phyloP scores from a whole-genome alignment of 352 stramenopile species.

The Phytophthora meadii region DNA sequence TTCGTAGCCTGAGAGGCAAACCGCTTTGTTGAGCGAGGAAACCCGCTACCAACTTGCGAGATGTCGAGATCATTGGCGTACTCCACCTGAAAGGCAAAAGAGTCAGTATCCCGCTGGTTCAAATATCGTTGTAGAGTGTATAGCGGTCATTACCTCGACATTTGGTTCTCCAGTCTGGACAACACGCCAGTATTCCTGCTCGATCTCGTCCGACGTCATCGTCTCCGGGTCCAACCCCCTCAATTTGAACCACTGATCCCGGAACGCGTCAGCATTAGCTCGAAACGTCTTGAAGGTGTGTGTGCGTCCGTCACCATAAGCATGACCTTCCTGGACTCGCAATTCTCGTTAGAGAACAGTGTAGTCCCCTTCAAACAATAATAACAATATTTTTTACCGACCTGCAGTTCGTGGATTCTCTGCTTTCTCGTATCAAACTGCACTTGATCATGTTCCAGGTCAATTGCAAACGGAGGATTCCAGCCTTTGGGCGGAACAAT shows the following conservation, averaged over 20 bases:
- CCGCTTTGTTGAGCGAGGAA: conserved; percentile 50
- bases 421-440: conserved; percentile 95
- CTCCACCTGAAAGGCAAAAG: conserved; percentile 61
- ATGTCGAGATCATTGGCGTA: conserved; percentile 93
- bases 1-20: conserved; percentile 41
- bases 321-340: conserved; percentile 58
- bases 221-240: conserved; percentile 46
- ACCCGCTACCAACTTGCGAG: conserved; percentile 80
- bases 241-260: conserved; percentile 54
- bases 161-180: conserved; percentile 62
- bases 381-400: not conserved
- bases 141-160: conserved; percentile 34
- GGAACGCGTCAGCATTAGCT: conserved; percentile 61
- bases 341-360: not conserved
- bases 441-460: conserved; percentile 60
- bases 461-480: conserved; percentile 82
- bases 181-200: conserved; percentile 91
- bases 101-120: not conserved
- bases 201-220: conserved; percentile 73
- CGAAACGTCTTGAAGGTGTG: conserved; percentile 81
- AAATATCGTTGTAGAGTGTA: not conserved
- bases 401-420: conserved; percentile 88
- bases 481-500: conserved; percentile 97
- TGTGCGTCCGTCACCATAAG: conserved; percentile 63
- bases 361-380: not conserved